phyloP scores from a whole-genome alignment of 495 filamentous ascomycete genomes.

The Talaromyces thailandensis region DNA sequence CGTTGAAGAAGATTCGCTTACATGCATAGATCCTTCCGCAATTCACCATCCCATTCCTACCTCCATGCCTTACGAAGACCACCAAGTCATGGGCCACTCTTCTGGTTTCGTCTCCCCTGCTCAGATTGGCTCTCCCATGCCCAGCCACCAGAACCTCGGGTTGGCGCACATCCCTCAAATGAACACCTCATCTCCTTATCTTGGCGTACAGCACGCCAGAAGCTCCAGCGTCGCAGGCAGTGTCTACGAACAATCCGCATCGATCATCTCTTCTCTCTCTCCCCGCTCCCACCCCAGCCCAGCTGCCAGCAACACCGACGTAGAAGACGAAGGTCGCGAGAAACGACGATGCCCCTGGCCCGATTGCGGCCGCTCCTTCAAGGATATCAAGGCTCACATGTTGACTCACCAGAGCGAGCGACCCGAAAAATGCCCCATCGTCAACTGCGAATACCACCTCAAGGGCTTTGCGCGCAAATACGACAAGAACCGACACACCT shows the following conservation, averaged over 20 bases:
- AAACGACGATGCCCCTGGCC: slow-evolving; percentile 73
- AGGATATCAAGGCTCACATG: slow-evolving; percentile 92
- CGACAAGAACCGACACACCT: slow-evolving; percentile 95
- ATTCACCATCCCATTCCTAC: slow-evolving; percentile 36
- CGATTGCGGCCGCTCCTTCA: slow-evolving; percentile 86
- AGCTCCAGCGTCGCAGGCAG: not conserved
- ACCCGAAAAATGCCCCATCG: slow-evolving; percentile 93
- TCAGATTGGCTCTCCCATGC: slow-evolving; percentile 22
- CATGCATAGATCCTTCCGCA: slow-evolving; percentile 46
- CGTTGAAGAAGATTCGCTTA: not conserved
- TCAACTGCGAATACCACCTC: slow-evolving; percentile 86
- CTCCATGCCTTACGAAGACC: slow-evolving; percentile 23
- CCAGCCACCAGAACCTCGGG: slow-evolving; percentile 13
- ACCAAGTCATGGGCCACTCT: slow-evolving; percentile 15
- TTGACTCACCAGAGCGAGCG: slow-evolving; percentile 90
- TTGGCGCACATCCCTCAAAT: slow-evolving; percentile 20
- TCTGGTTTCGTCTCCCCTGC: slow-evolving; percentile 24
- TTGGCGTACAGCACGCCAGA: not conserved
- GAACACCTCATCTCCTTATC: slow-evolving; percentile 26
- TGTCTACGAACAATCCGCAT: slow-evolving; percentile 39
- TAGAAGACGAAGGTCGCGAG: slow-evolving; percentile 54
- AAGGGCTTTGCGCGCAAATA: slow-evolving; percentile 98
- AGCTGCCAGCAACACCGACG: slow-evolving; percentile 39
- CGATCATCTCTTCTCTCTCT: slow-evolving; percentile 47
- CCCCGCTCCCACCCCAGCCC: slow-evolving; percentile 46